phyloP scores from a whole-genome alignment of 164 flowering plant genomes.

The Dillenia turbinata region DNA sequence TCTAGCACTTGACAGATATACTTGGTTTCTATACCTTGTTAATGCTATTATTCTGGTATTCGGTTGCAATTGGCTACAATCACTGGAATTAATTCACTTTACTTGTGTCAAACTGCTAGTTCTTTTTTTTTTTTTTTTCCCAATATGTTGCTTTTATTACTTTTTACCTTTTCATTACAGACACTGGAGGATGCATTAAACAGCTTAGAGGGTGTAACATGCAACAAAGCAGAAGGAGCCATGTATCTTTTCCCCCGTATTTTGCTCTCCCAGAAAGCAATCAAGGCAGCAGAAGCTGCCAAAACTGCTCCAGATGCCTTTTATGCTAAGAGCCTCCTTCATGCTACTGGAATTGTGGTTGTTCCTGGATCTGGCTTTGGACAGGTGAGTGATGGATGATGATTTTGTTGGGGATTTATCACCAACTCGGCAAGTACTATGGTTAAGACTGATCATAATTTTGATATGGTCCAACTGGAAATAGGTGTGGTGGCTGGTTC shows the following conservation, averaged over 20 bases:
- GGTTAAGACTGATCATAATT: too few species aligned
- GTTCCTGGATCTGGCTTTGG: slow-evolving; percentile 99
- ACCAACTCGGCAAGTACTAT: not conserved
- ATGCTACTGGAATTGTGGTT: slow-evolving; percentile 90
- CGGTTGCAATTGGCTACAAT: too few species aligned
- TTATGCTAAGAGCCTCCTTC: slow-evolving; percentile 74
- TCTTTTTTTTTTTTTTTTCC: too few species aligned
- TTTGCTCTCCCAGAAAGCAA: slow-evolving; percentile 69
- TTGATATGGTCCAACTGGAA: too few species aligned
- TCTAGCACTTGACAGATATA: too few species aligned
- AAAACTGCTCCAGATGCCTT: slow-evolving; percentile 86
- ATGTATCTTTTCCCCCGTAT: slow-evolving; percentile 96
- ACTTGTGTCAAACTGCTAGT: too few species aligned
- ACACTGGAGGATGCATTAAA: slow-evolving; percentile 83
- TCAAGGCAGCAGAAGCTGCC: slow-evolving; percentile 73
- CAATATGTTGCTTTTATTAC: not conserved
- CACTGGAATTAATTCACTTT: too few species aligned
- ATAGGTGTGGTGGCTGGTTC: too few species aligned
- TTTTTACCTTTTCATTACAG: slow-evolving; percentile 27
- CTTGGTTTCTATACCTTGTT: too few species aligned
- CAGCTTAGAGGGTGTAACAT: slow-evolving; percentile 83
- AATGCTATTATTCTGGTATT: too few species aligned
- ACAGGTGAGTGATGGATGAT: slow-evolving; percentile 48
- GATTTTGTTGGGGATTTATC: not conserved
- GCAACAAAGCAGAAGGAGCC: slow-evolving; percentile 98